A percentile compares a stretch with the other conserved stretches of the same genome.
Evolutionary conservation across 2,329 filamentous ascomycete species (phyloP).

Genomic region (Didymella arachidicola): DNA sequence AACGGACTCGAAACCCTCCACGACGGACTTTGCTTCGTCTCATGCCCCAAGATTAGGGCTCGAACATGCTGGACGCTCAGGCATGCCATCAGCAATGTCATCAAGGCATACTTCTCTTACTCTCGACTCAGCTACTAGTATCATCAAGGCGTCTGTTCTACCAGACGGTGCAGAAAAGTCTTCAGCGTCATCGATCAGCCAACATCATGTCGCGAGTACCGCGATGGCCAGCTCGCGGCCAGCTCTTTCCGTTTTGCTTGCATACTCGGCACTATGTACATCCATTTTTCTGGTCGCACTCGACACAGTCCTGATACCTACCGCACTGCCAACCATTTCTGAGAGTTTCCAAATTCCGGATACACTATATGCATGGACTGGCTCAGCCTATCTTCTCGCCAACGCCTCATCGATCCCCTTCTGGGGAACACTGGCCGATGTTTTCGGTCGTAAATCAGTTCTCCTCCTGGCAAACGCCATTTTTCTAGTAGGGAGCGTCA

Average conservation of each 20-base stretch:
- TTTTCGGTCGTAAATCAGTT: slow-evolving; percentile 50
- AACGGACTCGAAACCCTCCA: background rate
- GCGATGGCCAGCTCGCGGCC: background rate
- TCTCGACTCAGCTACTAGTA: slow-evolving; percentile 8
- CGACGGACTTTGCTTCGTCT: slow-evolving; percentile 3
- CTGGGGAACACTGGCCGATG: slow-evolving; percentile 53
- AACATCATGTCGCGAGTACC: background rate
- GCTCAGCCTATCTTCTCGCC: slow-evolving; percentile 54
- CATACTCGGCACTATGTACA: slow-evolving; percentile 43
- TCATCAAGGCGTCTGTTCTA: background rate
- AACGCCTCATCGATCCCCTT: slow-evolving; percentile 52
- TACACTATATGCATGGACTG: slow-evolving; percentile 80
- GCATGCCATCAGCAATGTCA: slow-evolving; percentile 11
- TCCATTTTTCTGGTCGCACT: slow-evolving; percentile 54
- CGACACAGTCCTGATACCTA: slow-evolving; percentile 67
- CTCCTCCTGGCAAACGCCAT: slow-evolving; percentile 49
- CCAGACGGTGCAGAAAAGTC: background rate
- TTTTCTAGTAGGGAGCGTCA: slow-evolving; percentile 60
- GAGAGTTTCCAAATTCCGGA: slow-evolving; percentile 67
- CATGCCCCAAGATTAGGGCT: background rate
- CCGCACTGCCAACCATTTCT: slow-evolving; percentile 71
- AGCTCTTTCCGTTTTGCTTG: slow-evolving; percentile 27
- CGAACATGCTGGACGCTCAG: background rate
- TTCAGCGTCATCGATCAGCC: background rate
- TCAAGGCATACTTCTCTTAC: slow-evolving; percentile 18